Percentiles rank a stretch among this genome's conserved stretches.
These are phyloP conservation scores for Ophiostoma triangulosporum DNA, from an alignment of 2,329 filamentous ascomycete species.

Conservation along the genomic window DNA sequence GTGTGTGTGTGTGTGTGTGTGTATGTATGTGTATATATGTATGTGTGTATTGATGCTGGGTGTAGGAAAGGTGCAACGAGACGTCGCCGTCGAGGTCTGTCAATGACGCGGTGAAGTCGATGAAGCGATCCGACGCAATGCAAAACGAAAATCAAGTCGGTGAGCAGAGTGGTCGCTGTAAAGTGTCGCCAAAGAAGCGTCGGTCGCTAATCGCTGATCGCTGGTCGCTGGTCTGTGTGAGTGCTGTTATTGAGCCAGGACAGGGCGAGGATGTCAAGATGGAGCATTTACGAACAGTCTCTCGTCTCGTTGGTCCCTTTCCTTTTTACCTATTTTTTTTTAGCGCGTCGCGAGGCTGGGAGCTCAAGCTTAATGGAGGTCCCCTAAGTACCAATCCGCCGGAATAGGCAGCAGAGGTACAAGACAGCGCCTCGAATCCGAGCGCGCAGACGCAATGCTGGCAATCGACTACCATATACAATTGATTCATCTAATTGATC, in stretches of 20 bases:
- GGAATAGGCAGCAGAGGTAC: not conserved
- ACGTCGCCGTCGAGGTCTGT: not conserved
- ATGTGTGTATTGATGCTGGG: not conserved
- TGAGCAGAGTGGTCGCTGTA: not conserved
- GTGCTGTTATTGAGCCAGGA: too few relatives aligned
- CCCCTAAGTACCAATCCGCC: not conserved
- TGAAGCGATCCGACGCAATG: not conserved
- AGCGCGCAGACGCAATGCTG: too few relatives aligned
- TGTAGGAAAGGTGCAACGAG: too few relatives aligned
- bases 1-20: slow-evolving; percentile 12
- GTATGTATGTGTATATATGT: not conserved
- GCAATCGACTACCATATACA: too few relatives aligned
- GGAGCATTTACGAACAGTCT: not conserved
- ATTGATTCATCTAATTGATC: too few relatives aligned
- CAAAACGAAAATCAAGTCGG: not conserved
- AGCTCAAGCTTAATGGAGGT: not conserved
- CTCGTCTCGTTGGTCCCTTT: not conserved
- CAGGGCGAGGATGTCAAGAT: too few relatives aligned
- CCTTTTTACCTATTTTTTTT: slow-evolving; percentile 5
- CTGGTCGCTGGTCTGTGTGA: too few relatives aligned
- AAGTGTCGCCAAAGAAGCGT: not conserved
- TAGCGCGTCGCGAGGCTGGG: slow-evolving; percentile 10
- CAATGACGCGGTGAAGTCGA: not conserved
- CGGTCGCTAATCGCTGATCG: too few relatives aligned
- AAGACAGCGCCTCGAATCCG: too few relatives aligned